Percentiles rank a stretch among this genome's conserved stretches.
phyloP scores from a whole-genome alignment of 2,329 filamentous ascomycete species.

The Rutstroemia sydowiana region DNA sequence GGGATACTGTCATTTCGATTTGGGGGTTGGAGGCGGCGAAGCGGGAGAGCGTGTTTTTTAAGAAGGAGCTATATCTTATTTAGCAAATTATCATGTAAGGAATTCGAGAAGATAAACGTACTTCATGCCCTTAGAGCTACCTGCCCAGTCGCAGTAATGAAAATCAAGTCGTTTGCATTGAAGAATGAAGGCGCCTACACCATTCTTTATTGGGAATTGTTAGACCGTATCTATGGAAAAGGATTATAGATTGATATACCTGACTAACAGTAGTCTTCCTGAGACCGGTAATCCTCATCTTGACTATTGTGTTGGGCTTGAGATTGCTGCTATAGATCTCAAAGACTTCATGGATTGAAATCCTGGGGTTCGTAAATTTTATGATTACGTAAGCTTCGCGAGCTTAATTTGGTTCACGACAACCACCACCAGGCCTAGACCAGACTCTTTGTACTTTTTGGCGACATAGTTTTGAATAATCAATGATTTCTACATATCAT shows the following conservation, averaged over 20 bases:
- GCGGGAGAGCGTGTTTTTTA: constrained; percentile 64
- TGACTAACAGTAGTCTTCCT: constrained; percentile 45
- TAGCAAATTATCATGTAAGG: background rate
- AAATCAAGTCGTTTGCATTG: constrained; percentile 96
- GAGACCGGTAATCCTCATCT: constrained; percentile 48
- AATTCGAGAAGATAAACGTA: constrained; percentile 36
- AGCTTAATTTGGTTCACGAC: too few species aligned
- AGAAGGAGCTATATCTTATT: constrained; percentile 56
- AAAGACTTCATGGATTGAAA: too few species aligned
- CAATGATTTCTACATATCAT: too few species aligned
- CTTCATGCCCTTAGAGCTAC: constrained; percentile 94
- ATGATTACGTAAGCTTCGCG: too few species aligned
- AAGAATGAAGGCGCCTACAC: constrained; percentile 91
- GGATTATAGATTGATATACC: constrained; percentile 33
- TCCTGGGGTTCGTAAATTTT: too few species aligned
- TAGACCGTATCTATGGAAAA: constrained; percentile 5
- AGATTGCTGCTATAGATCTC: too few species aligned
- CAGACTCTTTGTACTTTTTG: too few species aligned
- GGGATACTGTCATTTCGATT: constrained; percentile 87
- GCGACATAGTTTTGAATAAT: too few species aligned
- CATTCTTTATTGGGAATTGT: constrained; percentile 58
- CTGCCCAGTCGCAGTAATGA: constrained; percentile 95
- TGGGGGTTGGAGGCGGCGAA: constrained; percentile 79
- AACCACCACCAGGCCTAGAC: too few species aligned
- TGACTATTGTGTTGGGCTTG: constrained; percentile 13